Evolutionary conservation across 2,329 filamentous ascomycete genomes (phyloP).

Genomic region (Hypocrella siamensis): DNA sequence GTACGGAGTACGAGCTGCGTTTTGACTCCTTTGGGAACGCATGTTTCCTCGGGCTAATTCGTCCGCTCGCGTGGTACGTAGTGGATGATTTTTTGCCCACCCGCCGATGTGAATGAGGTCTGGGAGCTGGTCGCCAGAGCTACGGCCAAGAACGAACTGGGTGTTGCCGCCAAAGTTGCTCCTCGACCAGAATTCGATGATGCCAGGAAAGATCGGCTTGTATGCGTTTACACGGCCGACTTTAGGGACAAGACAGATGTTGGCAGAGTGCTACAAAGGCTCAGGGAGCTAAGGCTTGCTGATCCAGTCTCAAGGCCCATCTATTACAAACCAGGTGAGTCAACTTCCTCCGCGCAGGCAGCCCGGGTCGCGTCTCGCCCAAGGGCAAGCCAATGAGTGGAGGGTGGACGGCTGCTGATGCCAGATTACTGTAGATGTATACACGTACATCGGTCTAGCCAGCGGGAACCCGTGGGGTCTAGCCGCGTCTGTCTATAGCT

Average conservation of each 20-base stretch:
- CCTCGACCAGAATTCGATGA: constrained; percentile 31
- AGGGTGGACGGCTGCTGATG: too few relatives aligned
- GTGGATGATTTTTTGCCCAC: constrained; percentile 60
- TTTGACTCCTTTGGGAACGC: not conserved
- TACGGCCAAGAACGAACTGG: constrained; percentile 53
- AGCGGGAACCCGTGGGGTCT: constrained; percentile 46
- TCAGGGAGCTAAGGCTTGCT: constrained; percentile 48
- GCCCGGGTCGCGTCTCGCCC: too few relatives aligned
- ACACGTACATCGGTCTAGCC: constrained; percentile 48
- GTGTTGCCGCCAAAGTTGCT: constrained; percentile 56
- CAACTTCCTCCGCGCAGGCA: not conserved
- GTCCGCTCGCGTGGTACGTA: constrained; percentile 12
- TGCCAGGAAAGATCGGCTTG: constrained; percentile 32
- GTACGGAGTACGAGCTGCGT: not conserved
- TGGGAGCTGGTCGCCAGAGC: constrained; percentile 55
- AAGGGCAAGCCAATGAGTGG: too few relatives aligned
- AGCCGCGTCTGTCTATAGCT: constrained; percentile 40
- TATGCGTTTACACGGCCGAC: constrained; percentile 67
- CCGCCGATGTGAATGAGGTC: constrained; percentile 37
- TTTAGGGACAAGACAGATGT: constrained; percentile 57
- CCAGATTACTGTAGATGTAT: too few relatives aligned
- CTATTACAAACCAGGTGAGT: constrained; percentile 64
- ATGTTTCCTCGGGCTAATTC: not conserved
- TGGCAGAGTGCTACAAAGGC: constrained; percentile 43
- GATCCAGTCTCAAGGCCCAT: constrained; percentile 31